These are phyloP conservation scores for Arachnopeziza araneosa DNA, from an alignment of 2,329 filamentous ascomycete genomes.

Conservation along the genomic window DNA sequence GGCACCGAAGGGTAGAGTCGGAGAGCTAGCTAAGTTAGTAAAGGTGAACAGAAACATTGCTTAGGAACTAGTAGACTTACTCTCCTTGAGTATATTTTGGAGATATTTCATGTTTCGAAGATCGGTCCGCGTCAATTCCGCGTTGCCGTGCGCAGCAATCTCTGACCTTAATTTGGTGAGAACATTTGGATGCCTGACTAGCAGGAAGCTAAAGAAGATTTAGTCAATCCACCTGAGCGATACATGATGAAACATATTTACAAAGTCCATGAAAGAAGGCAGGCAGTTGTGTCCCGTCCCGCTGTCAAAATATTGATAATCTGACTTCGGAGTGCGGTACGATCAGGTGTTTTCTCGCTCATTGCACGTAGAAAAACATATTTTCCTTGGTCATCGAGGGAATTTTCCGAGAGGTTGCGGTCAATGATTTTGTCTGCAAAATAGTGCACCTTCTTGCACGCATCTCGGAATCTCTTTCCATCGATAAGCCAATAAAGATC, in stretches of 20 bases:
- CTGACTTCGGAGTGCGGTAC: conserved; percentile 42
- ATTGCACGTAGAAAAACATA: conserved; percentile 56
- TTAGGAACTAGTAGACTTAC: conserved; percentile 23
- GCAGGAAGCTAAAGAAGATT: no score
- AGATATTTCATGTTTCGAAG: conserved; percentile 54
- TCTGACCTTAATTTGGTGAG: no score
- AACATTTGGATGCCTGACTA: no score
- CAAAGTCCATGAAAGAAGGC: conserved; percentile 40
- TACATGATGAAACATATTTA: no score
- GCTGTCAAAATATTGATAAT: conserved; percentile 50
- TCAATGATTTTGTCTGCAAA: conserved; percentile 45
- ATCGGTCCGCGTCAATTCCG: conserved; percentile 24
- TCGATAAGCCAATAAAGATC: conserved; percentile 27
- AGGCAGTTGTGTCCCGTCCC: conserved; percentile 53
- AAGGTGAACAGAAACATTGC: not conserved
- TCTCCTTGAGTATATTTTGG: conserved; percentile 51
- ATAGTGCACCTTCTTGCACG: conserved; percentile 36
- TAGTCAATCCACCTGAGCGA: no score
- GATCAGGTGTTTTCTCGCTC: conserved; percentile 41
- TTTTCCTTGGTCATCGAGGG: conserved; percentile 31
- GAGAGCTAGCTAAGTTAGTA: conserved; percentile 32
- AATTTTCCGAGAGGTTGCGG: conserved; percentile 27
- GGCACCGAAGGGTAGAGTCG: conserved; percentile 51
- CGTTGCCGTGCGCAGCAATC: no score
- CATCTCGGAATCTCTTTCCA: conserved; percentile 22